Percentiles rank a stretch among this genome's conserved stretches.
Evolutionary conservation across 306 rosid genomes (phyloP).

Genomic region (Hylodesmum podocarpum): DNA sequence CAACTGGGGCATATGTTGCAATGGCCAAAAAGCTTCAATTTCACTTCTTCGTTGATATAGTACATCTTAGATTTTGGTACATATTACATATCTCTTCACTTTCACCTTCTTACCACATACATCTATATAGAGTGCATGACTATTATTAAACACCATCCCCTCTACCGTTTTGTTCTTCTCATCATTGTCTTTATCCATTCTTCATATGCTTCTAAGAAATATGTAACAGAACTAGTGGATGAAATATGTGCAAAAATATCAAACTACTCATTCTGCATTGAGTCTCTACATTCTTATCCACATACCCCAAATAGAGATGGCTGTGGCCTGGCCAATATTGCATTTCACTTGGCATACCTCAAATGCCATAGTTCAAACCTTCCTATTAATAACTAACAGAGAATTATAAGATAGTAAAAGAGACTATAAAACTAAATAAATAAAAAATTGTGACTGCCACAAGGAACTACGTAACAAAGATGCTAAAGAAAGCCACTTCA

Average conservation of each 20-base stretch:
- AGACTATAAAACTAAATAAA: too few species aligned
- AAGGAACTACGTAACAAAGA: conserved; percentile 4
- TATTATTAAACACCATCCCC: background rate
- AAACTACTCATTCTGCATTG: conserved; percentile 50
- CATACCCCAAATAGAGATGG: conserved; percentile 34
- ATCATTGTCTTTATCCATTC: background rate
- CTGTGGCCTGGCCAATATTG: conserved; percentile 42
- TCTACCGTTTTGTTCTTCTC: background rate
- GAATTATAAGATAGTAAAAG: too few species aligned
- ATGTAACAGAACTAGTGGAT: conserved; percentile 35
- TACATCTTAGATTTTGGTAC: background rate
- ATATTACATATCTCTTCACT: background rate
- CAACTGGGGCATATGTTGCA: background rate
- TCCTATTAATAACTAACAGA: too few species aligned
- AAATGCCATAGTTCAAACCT: too few species aligned
- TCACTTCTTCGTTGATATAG: background rate
- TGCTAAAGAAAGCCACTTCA: conserved; percentile 19
- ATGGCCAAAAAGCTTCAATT: background rate
- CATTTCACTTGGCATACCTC: conserved; percentile 40
- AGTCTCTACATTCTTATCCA: conserved; percentile 43
- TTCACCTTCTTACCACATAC: background rate
- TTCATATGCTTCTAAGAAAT: background rate
- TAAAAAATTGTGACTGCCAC: conserved; percentile 43
- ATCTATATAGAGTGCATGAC: background rate
- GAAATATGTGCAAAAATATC: conserved; percentile 41